A percentile compares a stretch with the other conserved stretches of the same genome.
phyloP scores from a whole-genome alignment of 345 rosid species.

The Camelina sativa region DNA sequence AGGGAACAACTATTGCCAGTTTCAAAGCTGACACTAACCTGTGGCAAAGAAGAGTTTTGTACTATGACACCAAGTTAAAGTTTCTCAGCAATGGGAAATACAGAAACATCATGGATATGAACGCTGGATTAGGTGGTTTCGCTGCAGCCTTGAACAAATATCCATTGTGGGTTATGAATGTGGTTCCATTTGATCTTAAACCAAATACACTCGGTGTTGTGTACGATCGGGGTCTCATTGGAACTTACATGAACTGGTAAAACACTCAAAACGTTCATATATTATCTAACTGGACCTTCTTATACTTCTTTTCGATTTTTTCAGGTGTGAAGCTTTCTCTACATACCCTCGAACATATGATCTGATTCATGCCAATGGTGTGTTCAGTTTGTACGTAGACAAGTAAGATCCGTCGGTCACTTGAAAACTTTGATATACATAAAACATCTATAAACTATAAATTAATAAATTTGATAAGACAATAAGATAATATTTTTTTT shows the following conservation, averaged over 20 bases:
- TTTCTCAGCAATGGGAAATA: constrained; percentile 49
- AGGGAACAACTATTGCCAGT: constrained; percentile 44
- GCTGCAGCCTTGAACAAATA: constrained; percentile 60
- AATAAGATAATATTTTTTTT: no score
- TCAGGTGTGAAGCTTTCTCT: constrained; percentile 61
- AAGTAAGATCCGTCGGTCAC: constrained; percentile 53
- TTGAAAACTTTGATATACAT: constrained; percentile 1
- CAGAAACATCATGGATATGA: constrained; percentile 78
- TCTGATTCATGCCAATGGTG: constrained; percentile 60
- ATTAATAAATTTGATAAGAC: no score
- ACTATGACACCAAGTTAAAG: constrained; percentile 53
- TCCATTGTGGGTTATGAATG: constrained; percentile 83
- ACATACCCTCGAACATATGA: constrained; percentile 65
- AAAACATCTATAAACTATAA: no score
- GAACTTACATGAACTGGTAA: constrained; percentile 80
- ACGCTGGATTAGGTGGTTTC: constrained; percentile 72
- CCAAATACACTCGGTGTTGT: constrained; percentile 59
- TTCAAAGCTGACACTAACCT: constrained; percentile 49
- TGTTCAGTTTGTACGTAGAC: constrained; percentile 63
- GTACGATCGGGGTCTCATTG: constrained; percentile 73
- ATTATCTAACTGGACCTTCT: neutral
- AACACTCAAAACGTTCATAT: constrained; percentile 9
- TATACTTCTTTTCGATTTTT: constrained; percentile 2
- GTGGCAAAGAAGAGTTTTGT: constrained; percentile 54
- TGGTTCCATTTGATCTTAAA: constrained; percentile 53